Evolutionary conservation across 1,284 basidiomycete species (phyloP), one percentile per base, ranked within the genome.

Genomic region (Cutaneotrichosporon cavernicola): DNA sequence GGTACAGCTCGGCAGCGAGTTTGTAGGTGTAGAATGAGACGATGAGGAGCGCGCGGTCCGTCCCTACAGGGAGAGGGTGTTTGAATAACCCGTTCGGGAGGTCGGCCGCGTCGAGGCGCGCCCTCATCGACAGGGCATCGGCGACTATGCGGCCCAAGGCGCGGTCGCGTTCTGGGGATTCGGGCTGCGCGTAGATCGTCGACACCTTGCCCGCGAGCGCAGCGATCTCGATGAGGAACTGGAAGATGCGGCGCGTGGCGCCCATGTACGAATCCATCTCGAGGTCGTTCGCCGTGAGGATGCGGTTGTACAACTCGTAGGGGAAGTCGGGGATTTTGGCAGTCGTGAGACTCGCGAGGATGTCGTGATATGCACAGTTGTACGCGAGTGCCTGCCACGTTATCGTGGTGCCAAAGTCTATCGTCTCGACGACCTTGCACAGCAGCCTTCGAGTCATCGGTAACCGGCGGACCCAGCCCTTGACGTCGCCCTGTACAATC

Each of bases 21-120:
- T 70, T 70, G 66, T 65, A 74, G n/a, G 70, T 69, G 51, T 73
- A 66, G 63, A 76, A 75, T 2, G 75, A 70, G 21, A 70, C 64
- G 58, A 73, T 55, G 18, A 65, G 64, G 32, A 65, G 64, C 1
- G 64, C 63, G 10, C 62, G 57, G 58, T 68, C 66, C 4, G 66
- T 68, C 30, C 66, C 66, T 26, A 68, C 65, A 4, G 66, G 66
- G 16, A 68, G 62, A 0, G 66, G 58, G 43, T 65, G 61, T 8
- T 53, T 38, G 43, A 68, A 68, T 5, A 68, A 31, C 5, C 64
- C 60, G 5, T 49, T 43, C 4, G 66, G 66, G 22, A 61, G 59
- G 50, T 60, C 59, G 21, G 58, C 62, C 0, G 64, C 43, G 4
- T 55, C 51, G 34, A 68, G 31, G 9, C 66, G 64, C 34, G 22